Conservation (phyloP, 2,329 filamentous ascomycete species). For the Trichoderma brevicompactum region DNA sequence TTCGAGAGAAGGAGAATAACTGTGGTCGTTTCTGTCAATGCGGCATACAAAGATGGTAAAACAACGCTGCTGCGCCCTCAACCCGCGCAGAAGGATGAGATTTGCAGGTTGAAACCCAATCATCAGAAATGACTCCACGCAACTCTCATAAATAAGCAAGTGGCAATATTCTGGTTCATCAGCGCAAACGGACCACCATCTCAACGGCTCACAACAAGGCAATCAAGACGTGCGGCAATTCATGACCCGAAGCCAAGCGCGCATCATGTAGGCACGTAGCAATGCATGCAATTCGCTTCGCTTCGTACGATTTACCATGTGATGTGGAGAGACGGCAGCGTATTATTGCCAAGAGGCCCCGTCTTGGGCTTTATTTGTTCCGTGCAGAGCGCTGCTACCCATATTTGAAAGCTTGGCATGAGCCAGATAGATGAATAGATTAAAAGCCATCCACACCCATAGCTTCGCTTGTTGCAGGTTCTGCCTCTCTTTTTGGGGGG, state of each 20-base stretch:
- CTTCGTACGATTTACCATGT: constrained; percentile 16
- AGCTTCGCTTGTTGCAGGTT: neutral
- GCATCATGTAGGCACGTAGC: neutral
- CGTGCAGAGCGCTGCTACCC: neutral
- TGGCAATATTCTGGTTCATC: neutral
- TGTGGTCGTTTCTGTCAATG: neutral
- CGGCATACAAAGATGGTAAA: too few relatives aligned
- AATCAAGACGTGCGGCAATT: neutral
- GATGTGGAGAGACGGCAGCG: neutral
- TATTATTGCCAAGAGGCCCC: neutral
- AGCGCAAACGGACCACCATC: neutral
- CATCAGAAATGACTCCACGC: neutral
- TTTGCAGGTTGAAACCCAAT: too few relatives aligned
- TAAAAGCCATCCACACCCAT: neutral
- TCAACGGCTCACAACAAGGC: neutral
- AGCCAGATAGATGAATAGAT: constrained; percentile 5
- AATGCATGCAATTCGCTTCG: neutral
- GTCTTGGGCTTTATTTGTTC: neutral
- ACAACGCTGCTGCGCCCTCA: too few relatives aligned
- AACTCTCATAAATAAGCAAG: neutral
- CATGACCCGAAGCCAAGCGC: neutral
- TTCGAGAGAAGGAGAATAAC: neutral
- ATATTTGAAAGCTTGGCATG: neutral
- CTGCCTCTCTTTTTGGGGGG: too few relatives aligned
- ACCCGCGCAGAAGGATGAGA: too few relatives aligned